A percentile compares a stretch with the other conserved stretches of the same genome.
phyloP scores from a whole-genome alignment of 2,329 filamentous ascomycete species.

The Arthrobotrys megalospora region DNA sequence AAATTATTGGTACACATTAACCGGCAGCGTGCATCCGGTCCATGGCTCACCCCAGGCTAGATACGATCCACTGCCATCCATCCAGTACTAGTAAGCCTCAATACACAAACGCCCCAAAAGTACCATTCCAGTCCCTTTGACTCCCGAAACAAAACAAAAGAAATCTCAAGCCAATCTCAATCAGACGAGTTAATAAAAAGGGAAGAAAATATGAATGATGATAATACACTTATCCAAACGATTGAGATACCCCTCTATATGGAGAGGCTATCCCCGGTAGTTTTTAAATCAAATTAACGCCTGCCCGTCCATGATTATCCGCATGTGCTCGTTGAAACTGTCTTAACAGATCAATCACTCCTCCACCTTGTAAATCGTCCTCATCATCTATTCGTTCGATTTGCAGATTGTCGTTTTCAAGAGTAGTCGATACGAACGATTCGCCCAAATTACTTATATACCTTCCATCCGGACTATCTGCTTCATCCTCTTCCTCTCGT shows the following conservation, averaged over 20 bases:
- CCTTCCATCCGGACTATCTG: conserved; percentile 48
- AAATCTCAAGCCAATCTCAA: conserved; percentile 10
- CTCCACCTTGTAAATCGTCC: conserved; percentile 50
- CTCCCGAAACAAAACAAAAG: conserved; percentile 9
- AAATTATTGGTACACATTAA: conserved; percentile 29
- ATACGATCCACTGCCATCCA: neutral
- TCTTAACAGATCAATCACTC: conserved; percentile 54
- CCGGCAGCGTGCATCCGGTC: neutral
- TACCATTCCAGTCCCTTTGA: conserved; percentile 14
- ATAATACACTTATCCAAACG: conserved; percentile 10
- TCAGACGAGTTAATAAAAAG: neutral
- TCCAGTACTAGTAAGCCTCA: neutral
- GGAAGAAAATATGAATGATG: neutral
- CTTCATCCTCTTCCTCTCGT: conserved; percentile 69
- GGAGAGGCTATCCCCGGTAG: no score
- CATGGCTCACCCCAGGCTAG: neutral
- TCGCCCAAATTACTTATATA: conserved; percentile 76
- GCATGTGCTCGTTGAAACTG: conserved; percentile 58
- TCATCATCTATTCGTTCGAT: conserved; percentile 27
- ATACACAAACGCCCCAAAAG: conserved; percentile 10
- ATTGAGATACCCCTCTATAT: neutral
- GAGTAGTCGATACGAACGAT: conserved; percentile 70
- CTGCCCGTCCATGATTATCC: conserved; percentile 51
- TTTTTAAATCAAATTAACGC: conserved; percentile 46
- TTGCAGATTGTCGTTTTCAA: conserved; percentile 63